These are phyloP conservation scores for Backusella mclennaniae DNA, from an alignment of 192 early-diverging fungal species.

Conservation along the genomic window DNA sequence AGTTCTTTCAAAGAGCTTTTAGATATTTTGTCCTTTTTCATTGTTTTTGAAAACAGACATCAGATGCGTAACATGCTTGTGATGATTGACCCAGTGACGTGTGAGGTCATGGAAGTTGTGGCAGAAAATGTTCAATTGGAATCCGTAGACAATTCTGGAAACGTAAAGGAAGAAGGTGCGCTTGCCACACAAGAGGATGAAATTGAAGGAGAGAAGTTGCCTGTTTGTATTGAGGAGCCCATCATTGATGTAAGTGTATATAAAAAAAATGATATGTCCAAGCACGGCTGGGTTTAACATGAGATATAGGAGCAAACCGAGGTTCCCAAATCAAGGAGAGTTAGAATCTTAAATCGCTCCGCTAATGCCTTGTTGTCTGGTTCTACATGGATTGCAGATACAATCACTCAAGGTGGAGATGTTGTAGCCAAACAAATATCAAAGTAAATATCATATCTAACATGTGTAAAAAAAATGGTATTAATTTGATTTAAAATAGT, in stretches of 20 bases:
- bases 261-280: too few species aligned
- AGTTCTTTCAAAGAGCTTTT: neutral
- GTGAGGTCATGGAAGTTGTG: slow-evolving; percentile 25
- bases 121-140: slow-evolving; percentile 30
- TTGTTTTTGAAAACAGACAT: slow-evolving; percentile 22
- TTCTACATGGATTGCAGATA: slow-evolving; percentile 23
- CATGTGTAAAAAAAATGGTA: neutral
- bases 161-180: neutral
- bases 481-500: neutral
- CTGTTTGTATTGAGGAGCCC: slow-evolving; percentile 13
- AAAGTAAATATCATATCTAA: slow-evolving; percentile 10
- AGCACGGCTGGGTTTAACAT: neutral
- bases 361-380: slow-evolving; percentile 18
- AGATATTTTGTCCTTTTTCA: slow-evolving; percentile 26
- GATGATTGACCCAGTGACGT: slow-evolving; percentile 18
- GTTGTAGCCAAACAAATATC: slow-evolving; percentile 17
- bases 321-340: slow-evolving; percentile 12
- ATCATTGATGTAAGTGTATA: neutral
- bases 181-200: slow-evolving; percentile 1
- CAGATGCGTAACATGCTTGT: slow-evolving; percentile 31
- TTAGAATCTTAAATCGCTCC: slow-evolving; percentile 18
- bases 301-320: neutral
- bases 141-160: neutral
- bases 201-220: slow-evolving; percentile 17
- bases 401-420: slow-evolving; percentile 13